Percentiles rank a stretch among this genome's conserved stretches.
phyloP scores from a whole-genome alignment of 805 yeast species.

The Lachancea nothofagi region DNA sequence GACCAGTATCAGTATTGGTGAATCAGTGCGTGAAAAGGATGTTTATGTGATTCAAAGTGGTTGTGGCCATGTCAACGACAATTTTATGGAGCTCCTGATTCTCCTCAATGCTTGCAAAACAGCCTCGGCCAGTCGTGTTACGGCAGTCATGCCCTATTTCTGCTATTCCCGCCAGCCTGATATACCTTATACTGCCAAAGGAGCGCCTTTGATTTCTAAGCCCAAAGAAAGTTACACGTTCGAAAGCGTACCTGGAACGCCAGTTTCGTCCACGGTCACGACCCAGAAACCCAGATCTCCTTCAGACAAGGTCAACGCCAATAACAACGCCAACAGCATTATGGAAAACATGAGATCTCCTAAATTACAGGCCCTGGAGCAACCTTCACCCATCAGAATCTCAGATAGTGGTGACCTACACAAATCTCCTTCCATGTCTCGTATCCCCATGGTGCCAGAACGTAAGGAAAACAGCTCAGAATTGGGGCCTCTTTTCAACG shows the following conservation, averaged over 20 bases:
- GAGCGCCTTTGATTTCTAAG: slow-evolving; percentile 56
- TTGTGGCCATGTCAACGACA: slow-evolving; percentile 83
- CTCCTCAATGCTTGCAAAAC: slow-evolving; percentile 89
- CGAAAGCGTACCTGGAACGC: slow-evolving; percentile 50
- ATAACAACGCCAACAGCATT: not conserved
- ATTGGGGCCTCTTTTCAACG: slow-evolving; percentile 33
- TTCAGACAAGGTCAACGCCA: not conserved
- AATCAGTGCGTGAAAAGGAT: slow-evolving; percentile 93
- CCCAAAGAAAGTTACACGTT: slow-evolving; percentile 39
- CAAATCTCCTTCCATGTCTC: slow-evolving; percentile 23
- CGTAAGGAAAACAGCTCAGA: slow-evolving; percentile 23
- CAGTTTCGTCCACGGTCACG: slow-evolving; percentile 29
- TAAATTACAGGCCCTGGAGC: slow-evolving; percentile 13
- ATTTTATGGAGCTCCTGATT: slow-evolving; percentile 73
- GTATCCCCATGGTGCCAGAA: slow-evolving; percentile 35
- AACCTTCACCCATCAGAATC: slow-evolving; percentile 10
- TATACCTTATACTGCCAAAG: slow-evolving; percentile 72
- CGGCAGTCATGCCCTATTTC: slow-evolving; percentile 88
- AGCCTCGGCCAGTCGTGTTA: slow-evolving; percentile 82
- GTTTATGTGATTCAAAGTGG: slow-evolving; percentile 86
- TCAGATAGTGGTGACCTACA: slow-evolving; percentile 11
- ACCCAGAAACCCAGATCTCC: slow-evolving; percentile 21
- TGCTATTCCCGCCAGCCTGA: slow-evolving; percentile 97
- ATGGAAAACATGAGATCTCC: not conserved
- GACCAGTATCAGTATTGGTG: slow-evolving; percentile 76